phyloP scores from a whole-genome alignment of 2,329 filamentous ascomycete species.

The Bimuria novae-zelandiae region DNA sequence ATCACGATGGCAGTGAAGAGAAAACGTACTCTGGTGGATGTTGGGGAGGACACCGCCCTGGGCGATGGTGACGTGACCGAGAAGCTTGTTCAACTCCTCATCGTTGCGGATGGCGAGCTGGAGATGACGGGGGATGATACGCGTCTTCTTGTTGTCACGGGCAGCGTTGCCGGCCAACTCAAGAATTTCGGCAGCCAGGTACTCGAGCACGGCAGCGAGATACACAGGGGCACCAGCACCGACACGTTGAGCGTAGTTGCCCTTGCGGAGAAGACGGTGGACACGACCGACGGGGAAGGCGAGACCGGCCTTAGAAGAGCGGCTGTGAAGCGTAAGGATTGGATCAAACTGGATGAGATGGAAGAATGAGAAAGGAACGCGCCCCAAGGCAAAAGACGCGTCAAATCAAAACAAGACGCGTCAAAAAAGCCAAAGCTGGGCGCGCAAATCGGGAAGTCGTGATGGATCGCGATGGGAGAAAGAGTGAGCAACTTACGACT shows the following conservation, averaged over 20 bases:
- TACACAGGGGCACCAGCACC: constrained; percentile 98
- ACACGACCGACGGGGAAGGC: constrained; percentile 99
- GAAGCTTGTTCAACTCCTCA: constrained; percentile 98
- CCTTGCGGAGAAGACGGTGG: constrained; percentile 97
- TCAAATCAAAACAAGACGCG: constrained; percentile 39
- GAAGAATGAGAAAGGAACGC: no score
- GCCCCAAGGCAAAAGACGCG: constrained; percentile 47
- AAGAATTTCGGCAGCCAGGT: constrained; percentile 97
- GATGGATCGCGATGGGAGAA: constrained; percentile 17
- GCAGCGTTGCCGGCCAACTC: constrained; percentile 98
- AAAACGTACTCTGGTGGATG: constrained; percentile 88
- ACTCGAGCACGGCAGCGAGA: constrained; percentile 96
- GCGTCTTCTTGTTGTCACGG: constrained; percentile 99
- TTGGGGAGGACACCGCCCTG: constrained; percentile 97
- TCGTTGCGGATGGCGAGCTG: constrained; percentile 99
- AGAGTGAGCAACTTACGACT: constrained; percentile 76
- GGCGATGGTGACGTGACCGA: constrained; percentile 94
- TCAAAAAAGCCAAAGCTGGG: constrained; percentile 8
- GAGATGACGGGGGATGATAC: constrained; percentile 98
- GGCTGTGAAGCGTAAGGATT: constrained; percentile 59
- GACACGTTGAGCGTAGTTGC: constrained; percentile 99
- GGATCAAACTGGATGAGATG: constrained; percentile 19
- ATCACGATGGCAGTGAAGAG: constrained; percentile 5
- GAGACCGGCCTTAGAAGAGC: constrained; percentile 98
- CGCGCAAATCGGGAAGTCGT: constrained; percentile 11